Percentiles rank a stretch among this genome's conserved stretches.
phyloP scores from a whole-genome alignment of 2,329 filamentous ascomycete species.

The Exophiala mesophila region DNA sequence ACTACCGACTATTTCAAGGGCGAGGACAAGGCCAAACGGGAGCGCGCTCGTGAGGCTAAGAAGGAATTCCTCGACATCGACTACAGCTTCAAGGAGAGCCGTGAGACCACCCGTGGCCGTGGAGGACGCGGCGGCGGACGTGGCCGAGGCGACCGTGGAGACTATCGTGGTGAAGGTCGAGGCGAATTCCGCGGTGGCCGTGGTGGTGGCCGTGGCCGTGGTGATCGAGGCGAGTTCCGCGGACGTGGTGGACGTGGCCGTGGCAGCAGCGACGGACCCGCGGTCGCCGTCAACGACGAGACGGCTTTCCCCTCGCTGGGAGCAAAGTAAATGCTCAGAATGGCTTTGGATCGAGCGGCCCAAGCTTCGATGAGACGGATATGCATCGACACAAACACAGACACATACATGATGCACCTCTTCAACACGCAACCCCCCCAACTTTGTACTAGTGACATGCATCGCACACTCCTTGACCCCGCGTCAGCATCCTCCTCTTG shows the following conservation, averaged over 20 bases:
- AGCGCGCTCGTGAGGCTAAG: slow-evolving; percentile 78
- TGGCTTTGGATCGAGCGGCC: too few relatives aligned
- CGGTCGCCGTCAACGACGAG: slow-evolving; percentile 25
- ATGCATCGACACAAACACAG: too few relatives aligned
- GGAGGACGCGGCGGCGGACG: slow-evolving; percentile 45
- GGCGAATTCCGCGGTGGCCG: slow-evolving; percentile 33
- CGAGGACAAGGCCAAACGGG: slow-evolving; percentile 70
- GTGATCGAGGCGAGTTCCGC: slow-evolving; percentile 34
- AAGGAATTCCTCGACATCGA: slow-evolving; percentile 89
- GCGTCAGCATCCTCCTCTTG: slow-evolving; percentile 10
- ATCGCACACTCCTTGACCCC: slow-evolving; percentile 18
- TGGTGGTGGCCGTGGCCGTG: slow-evolving; percentile 36
- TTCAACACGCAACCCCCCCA: slow-evolving; percentile 10
- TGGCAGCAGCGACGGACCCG: slow-evolving; percentile 21
- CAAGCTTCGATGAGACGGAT: too few relatives aligned
- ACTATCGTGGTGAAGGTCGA: slow-evolving; percentile 24
- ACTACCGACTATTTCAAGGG: slow-evolving; percentile 74
- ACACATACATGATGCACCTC: too few relatives aligned
- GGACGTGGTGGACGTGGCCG: slow-evolving; percentile 37
- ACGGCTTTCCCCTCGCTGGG: slow-evolving; percentile 27
- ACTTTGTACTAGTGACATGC: slow-evolving; percentile 22
- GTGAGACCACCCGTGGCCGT: slow-evolving; percentile 48
- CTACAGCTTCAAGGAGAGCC: slow-evolving; percentile 70
- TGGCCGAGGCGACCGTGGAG: slow-evolving; percentile 36
- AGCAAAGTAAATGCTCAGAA: slow-evolving; percentile 27